A percentile compares a stretch with the other conserved stretches of the same genome.
phyloP scores from a whole-genome alignment of 2,329 filamentous ascomycete genomes.

The Talaromyces sp. region DNA sequence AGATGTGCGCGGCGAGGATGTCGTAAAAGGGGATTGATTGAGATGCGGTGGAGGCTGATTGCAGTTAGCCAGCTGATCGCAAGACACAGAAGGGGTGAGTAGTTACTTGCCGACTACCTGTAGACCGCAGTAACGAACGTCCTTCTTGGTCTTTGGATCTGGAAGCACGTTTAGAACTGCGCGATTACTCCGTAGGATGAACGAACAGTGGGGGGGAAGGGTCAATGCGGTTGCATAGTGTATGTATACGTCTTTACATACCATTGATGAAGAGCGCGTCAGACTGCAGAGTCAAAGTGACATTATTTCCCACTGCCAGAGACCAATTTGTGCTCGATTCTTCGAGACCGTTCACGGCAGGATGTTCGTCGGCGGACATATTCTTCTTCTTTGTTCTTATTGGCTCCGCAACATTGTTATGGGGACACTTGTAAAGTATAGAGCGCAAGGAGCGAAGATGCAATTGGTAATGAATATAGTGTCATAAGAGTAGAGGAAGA shows the following conservation, averaged over 20 bases:
- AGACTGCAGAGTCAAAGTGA: constrained; percentile 55
- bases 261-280: constrained; percentile 58
- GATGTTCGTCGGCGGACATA: constrained; percentile 20
- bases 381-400: background rate
- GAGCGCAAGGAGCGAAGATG: background rate
- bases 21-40: constrained; percentile 71
- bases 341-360: constrained; percentile 26
- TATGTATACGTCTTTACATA: constrained; percentile 27
- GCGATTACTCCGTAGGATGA: background rate
- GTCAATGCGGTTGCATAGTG: background rate
- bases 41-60: constrained; percentile 44
- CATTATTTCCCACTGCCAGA: constrained; percentile 53
- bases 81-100: background rate
- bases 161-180: background rate
- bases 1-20: constrained; percentile 72
- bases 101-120: background rate
- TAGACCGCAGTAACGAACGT: constrained; percentile 13
- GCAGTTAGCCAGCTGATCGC: constrained; percentile 1
- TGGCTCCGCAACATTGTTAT: background rate
- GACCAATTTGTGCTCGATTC: constrained; percentile 42
- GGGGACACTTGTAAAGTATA: background rate
- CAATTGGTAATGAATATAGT: background rate
- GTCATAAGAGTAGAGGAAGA: background rate
- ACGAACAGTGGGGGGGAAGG: background rate
- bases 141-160: constrained; percentile 4